These are phyloP conservation scores for Pseudocercospora ulei DNA, from an alignment of 2,329 filamentous ascomycete genomes.

Conservation along the genomic window DNA sequence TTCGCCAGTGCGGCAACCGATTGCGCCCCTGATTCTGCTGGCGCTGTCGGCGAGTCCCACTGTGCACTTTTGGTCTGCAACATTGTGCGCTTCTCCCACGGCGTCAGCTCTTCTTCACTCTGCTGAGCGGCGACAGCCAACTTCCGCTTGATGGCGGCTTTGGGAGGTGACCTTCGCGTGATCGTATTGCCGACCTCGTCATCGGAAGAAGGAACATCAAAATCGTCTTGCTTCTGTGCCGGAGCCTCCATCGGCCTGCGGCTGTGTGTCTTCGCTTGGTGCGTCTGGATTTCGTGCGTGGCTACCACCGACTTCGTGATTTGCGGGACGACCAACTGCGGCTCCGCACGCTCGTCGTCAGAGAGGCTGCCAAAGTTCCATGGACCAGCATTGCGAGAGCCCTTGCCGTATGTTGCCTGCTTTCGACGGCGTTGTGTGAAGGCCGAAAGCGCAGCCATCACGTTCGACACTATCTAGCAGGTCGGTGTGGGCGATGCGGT, in stretches of 20 bases:
- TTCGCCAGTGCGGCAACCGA: constrained; percentile 6
- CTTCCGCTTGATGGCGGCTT: constrained; percentile 13
- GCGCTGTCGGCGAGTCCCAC: not conserved
- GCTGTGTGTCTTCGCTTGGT: constrained; percentile 8
- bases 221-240: constrained; percentile 30
- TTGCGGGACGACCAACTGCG: constrained; percentile 5
- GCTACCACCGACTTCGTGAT: constrained; percentile 12
- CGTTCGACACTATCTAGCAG: no score
- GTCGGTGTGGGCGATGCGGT: no score
- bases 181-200: constrained; percentile 27
- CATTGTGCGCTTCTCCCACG: constrained; percentile 27
- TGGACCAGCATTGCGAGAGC: constrained; percentile 18
- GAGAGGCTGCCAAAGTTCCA: constrained; percentile 18
- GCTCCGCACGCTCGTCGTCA: constrained; percentile 17
- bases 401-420: constrained; percentile 25
- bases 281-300: constrained; percentile 16
- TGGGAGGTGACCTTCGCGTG: constrained; percentile 18
- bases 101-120: constrained; percentile 18
- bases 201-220: constrained; percentile 38
- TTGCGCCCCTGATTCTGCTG: constrained; percentile 7
- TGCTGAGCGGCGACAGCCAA: constrained; percentile 15
- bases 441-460: constrained; percentile 17
- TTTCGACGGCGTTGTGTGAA: constrained; percentile 21
- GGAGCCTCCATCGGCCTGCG: constrained; percentile 14
- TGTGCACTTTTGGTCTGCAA: not conserved